phyloP scores from a whole-genome alignment of 176 grass and related monocot species.

The Carex pumila region DNA sequence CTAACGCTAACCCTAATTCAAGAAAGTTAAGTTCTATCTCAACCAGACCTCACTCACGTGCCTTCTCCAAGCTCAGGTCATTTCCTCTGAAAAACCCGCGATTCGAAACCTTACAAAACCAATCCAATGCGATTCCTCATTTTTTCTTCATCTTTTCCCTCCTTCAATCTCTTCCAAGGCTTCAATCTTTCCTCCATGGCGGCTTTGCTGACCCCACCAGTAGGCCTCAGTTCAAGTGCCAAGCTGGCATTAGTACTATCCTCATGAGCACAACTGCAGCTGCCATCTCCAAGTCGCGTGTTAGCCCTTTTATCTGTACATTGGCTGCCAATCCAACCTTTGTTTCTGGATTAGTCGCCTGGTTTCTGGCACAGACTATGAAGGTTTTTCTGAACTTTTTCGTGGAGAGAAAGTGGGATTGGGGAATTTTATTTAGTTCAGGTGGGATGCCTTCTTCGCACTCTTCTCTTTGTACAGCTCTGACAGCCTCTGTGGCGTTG shows the following conservation, averaged over 20 bases:
- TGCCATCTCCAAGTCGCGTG: constrained; percentile 58
- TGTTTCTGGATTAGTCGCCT: constrained; percentile 71
- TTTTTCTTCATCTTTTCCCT: constrained; percentile 19
- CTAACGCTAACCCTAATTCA: background rate
- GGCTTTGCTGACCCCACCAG: constrained; percentile 33
- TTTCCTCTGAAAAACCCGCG: constrained; percentile 10
- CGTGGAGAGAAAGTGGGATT: constrained; percentile 78
- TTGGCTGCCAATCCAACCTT: constrained; percentile 89
- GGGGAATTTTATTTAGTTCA: constrained; percentile 70
- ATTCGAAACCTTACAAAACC: background rate
- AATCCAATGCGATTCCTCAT: background rate
- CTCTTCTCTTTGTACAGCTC: constrained; percentile 81
- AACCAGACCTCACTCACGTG: background rate
- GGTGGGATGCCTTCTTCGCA: constrained; percentile 98
- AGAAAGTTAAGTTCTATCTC: background rate
- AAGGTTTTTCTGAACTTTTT: constrained; percentile 82
- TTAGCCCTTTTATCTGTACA: constrained; percentile 59
- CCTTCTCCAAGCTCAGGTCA: background rate
- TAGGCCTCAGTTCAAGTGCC: constrained; percentile 17
- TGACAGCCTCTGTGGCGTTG: constrained; percentile 80
- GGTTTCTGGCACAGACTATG: constrained; percentile 61
- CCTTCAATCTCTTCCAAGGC: constrained; percentile 25
- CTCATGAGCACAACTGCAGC: constrained; percentile 96
- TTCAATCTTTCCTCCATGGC: constrained; percentile 30
- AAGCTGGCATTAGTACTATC: constrained; percentile 55